Conservation (phyloP, 2,329 filamentous ascomycete species). For the Colletotrichum sp. region DNA sequence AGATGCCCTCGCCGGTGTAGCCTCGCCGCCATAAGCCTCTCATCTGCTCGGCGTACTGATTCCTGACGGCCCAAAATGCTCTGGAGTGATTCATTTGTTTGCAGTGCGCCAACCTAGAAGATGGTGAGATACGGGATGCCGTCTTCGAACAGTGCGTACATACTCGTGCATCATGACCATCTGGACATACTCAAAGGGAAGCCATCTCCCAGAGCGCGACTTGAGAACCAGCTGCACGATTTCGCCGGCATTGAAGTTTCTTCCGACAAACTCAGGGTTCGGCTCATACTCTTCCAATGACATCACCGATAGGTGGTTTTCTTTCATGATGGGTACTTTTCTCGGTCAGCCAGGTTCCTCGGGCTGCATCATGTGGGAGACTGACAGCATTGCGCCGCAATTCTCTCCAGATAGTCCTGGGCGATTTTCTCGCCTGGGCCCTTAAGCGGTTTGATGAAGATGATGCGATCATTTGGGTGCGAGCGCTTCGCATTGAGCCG, state of each 20-base stretch:
- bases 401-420: slow-evolving; percentile 74
- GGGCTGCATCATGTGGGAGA: background rate
- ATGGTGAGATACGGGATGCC: slow-evolving; percentile 8
- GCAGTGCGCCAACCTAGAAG: slow-evolving; percentile 75
- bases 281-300: slow-evolving; percentile 82
- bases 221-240: slow-evolving; percentile 85
- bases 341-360: background rate
- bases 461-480: slow-evolving; percentile 78
- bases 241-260: slow-evolving; percentile 90
- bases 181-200: slow-evolving; percentile 83
- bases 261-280: slow-evolving; percentile 83
- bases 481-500: slow-evolving; percentile 77
- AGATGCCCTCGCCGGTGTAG: slow-evolving; percentile 84
- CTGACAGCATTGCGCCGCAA: slow-evolving; percentile 79
- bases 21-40: slow-evolving; percentile 69
- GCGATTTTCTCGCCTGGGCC: slow-evolving; percentile 67
- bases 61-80: slow-evolving; percentile 81
- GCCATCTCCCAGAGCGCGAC: slow-evolving; percentile 70
- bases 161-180: slow-evolving; percentile 95
- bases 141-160: slow-evolving; percentile 4
- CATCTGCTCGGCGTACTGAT: slow-evolving; percentile 75
- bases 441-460: slow-evolving; percentile 83
- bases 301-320: slow-evolving; percentile 67
- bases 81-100: slow-evolving; percentile 90
- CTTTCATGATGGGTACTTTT: slow-evolving; percentile 71